phyloP scores from a whole-genome alignment of 495 filamentous ascomycete species.

The Choiromyces venosus region DNA sequence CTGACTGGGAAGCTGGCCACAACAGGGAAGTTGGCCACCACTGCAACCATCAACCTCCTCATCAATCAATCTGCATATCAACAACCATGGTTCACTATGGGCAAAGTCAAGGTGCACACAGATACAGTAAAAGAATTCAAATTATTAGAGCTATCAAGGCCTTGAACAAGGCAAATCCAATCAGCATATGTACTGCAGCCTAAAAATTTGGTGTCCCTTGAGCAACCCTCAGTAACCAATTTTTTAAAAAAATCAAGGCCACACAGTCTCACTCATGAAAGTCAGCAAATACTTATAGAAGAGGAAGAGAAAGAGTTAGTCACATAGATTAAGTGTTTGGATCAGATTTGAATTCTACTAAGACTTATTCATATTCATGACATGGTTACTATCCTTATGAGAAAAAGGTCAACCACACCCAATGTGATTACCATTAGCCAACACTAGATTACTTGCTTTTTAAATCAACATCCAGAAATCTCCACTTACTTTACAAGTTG shows the following conservation, averaged over 20 bases:
- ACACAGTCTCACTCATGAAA: background rate
- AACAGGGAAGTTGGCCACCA: too few species aligned
- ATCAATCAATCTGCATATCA: too few species aligned
- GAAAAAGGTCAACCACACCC: background rate
- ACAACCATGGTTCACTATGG: too few species aligned
- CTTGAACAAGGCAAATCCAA: background rate
- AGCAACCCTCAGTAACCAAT: conserved; percentile 5
- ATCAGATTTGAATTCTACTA: conserved; percentile 17
- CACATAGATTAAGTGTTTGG: conserved; percentile 8
- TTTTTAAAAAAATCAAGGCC: background rate
- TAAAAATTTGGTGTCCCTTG: conserved; percentile 11
- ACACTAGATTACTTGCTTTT: conserved; percentile 9
- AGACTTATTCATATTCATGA: conserved; percentile 1
- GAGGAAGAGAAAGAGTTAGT: conserved; percentile 7
- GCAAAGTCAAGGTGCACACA: too few species aligned
- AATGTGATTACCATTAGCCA: background rate
- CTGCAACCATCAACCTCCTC: too few species aligned
- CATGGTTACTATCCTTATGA: background rate
- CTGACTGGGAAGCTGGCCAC: too few species aligned
- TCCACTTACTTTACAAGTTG: background rate
- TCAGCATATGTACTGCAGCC: conserved; percentile 6
- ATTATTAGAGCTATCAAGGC: background rate
- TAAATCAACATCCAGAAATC: conserved; percentile 5
- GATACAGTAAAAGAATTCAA: too few species aligned
- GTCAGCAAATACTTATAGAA: conserved; percentile 7